Conservation (phyloP, 495 filamentous ascomycete genomes). For the Neurospora sp. region DNA sequence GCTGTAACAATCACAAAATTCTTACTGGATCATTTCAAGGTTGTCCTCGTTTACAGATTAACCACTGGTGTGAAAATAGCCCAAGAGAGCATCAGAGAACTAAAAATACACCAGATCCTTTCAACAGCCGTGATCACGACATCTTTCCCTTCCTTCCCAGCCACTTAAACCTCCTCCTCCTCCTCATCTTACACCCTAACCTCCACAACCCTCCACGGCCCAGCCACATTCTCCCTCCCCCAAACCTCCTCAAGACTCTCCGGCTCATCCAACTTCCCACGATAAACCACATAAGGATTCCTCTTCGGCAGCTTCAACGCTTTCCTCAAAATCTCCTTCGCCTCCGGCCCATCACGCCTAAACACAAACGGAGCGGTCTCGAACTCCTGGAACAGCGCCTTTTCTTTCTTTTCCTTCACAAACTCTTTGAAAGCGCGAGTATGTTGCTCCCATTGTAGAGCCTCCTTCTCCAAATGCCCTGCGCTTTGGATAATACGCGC, state of each 20-base stretch:
- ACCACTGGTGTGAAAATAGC: no score
- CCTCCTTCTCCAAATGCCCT: background rate
- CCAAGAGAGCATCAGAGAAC: no score
- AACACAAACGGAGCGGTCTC: background rate
- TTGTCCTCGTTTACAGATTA: no score
- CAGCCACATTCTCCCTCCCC: background rate
- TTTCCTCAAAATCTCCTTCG: background rate
- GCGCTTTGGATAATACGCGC: background rate
- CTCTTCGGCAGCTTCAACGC: background rate
- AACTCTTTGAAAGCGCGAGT: background rate
- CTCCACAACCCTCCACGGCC: background rate
- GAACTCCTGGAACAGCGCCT: background rate
- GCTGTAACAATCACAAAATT: no score
- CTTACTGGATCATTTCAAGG: no score
- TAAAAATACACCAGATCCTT: background rate
- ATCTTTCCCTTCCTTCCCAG: background rate
- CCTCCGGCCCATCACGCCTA: background rate
- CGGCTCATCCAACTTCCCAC: background rate
- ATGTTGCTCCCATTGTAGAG: background rate
- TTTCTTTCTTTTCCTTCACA: background rate
- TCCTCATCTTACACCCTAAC: background rate
- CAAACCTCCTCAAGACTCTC: background rate
- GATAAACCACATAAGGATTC: background rate
- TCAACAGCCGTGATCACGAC: background rate
- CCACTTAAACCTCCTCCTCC: background rate